phyloP scores from a whole-genome alignment of 371 early-diverging fungal genomes.

The Gilbertella persicaria region DNA sequence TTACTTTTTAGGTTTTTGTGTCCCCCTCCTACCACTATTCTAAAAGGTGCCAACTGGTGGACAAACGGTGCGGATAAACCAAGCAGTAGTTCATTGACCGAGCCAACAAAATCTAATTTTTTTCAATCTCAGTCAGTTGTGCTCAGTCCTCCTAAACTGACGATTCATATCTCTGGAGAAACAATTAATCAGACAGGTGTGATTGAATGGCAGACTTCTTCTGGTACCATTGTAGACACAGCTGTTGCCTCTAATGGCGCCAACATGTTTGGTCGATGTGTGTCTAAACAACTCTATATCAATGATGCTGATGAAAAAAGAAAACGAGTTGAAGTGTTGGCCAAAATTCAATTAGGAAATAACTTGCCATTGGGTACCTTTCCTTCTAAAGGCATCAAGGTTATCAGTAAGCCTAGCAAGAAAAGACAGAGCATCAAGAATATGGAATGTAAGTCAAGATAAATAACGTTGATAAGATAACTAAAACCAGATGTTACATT shows the following conservation, averaged over 20 bases:
- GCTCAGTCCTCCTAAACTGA: slow-evolving; percentile 38
- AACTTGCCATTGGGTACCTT: slow-evolving; percentile 70
- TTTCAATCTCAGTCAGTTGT: slow-evolving; percentile 17
- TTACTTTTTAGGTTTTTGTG: slow-evolving; percentile 60
- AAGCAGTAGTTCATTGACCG: slow-evolving; percentile 7
- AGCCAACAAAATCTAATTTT: slow-evolving; percentile 25
- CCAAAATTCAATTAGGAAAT: slow-evolving; percentile 69
- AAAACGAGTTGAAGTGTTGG: slow-evolving; percentile 74
- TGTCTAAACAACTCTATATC: slow-evolving; percentile 82
- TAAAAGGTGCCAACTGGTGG: slow-evolving; percentile 75
- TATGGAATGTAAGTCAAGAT: slow-evolving; percentile 63
- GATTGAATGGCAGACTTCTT: slow-evolving; percentile 44
- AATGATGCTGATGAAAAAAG: slow-evolving; percentile 85
- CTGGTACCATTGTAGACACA: slow-evolving; percentile 34
- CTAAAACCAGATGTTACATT: slow-evolving; percentile 54
- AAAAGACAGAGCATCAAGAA: slow-evolving; percentile 86
- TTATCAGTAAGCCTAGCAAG: slow-evolving; percentile 85
- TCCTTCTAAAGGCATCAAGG: slow-evolving; percentile 78
- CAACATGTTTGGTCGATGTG: slow-evolving; percentile 61
- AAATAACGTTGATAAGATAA: neutral
- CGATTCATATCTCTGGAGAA: slow-evolving; percentile 53
- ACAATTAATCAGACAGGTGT: slow-evolving; percentile 41
- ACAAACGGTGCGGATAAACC: slow-evolving; percentile 23
- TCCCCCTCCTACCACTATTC: slow-evolving; percentile 81
- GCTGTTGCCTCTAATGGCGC: slow-evolving; percentile 14